Evolutionary conservation across 2,329 filamentous ascomycete genomes (phyloP), one percentile per base, ranked within the genome.

Genomic region (Claviceps africana): DNA sequence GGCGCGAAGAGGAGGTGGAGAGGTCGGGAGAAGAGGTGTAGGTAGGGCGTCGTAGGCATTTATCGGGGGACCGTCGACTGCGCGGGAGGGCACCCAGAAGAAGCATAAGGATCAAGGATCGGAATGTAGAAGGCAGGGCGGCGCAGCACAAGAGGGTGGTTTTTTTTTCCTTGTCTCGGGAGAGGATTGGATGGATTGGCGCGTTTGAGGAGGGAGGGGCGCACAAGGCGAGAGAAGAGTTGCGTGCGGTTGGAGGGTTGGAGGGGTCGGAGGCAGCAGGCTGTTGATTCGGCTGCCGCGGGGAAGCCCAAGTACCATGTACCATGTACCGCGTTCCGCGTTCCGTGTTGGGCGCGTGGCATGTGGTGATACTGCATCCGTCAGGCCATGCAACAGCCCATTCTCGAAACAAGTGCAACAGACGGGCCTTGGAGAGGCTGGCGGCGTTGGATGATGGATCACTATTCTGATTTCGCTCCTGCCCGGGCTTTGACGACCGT

Each of bases 21-120:
- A 55, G 65, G 63, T 58, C 60, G 59, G 48, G 57, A 53, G 35
- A 65, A 58, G 58, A 62, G 55, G 54, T 60, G 54, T 53, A 62
- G 58, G 58, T 58, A 52, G 55, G 57, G 53, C 37, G 56, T 46
- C 33, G 57, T 54, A 56, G 59, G 60, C 58, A 60, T 65, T 60
- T 56, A 66, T 47, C 35, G 7, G 5, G 50, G 25, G 31, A 15
- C 17, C 21, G 15, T 39, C 47, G 13, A 31, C 28, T 31, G 28
- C 4, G 19, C 22, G 15, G 17, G 6, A 21, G 17, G 43, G 11
- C 11, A 48, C 21, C 46, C 15, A 28, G 44, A 6, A 13, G 22
- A 25, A 25, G 21, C 7, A 44, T 15, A 15, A 15, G 11, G 25
- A 25, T 33, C 11, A 37, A 47, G 46, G 31, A 17, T n/a, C 10